Evolutionary conservation across 345 rosid species (phyloP).

Genomic region (Ricinus communis): DNA sequence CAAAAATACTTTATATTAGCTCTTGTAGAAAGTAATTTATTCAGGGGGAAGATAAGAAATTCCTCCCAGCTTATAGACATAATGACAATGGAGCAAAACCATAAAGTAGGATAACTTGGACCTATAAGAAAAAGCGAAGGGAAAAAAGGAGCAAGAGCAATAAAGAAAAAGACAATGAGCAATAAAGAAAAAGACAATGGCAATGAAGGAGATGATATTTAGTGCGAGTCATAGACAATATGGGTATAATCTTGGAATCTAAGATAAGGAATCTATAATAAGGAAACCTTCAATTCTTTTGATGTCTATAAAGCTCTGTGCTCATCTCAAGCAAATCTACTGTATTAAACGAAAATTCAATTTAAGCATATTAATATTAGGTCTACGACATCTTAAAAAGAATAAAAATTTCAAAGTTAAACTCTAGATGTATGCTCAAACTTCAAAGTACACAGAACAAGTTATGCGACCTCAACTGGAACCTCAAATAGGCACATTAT

Average conservation of each 20-base stretch:
- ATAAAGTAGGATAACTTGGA: background rate
- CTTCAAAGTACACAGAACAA: background rate
- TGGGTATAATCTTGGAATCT: background rate
- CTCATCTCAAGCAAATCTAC: background rate
- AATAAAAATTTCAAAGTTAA: background rate
- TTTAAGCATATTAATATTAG: background rate
- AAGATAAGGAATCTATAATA: background rate
- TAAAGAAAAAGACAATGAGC: no score
- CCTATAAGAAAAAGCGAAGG: background rate
- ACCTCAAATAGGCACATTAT: background rate
- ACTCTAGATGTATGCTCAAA: background rate
- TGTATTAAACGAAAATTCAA: background rate
- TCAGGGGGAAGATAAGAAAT: no score
- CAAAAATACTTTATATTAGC: background rate
- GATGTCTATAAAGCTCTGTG: background rate
- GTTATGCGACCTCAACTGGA: background rate
- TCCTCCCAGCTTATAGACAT: background rate
- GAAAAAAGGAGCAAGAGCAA: no score
- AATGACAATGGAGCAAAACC: background rate
- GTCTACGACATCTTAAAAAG: conserved; percentile 1
- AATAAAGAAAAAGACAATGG: no score
- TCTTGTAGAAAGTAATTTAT: background rate
- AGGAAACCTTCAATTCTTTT: background rate
- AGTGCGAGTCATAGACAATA: background rate
- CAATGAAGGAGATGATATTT: no score